Evolutionary conservation across 805 yeast species (phyloP).

Genomic region (Ogataea siamensis): DNA sequence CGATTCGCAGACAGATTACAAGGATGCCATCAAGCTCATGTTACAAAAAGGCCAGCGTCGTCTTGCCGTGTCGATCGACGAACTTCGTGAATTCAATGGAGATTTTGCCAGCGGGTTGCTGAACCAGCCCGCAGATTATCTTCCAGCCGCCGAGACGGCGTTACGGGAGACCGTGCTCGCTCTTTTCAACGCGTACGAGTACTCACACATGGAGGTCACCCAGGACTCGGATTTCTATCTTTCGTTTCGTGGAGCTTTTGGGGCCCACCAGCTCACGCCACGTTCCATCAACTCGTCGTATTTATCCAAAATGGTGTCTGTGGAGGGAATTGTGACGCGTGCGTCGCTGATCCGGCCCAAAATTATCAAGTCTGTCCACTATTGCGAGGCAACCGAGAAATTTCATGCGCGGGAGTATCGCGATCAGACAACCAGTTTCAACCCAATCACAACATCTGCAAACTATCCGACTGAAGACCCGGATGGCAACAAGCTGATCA

Average conservation of each 20-base stretch:
- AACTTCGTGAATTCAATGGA: constrained; percentile 74
- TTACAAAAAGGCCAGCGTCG: constrained; percentile 64
- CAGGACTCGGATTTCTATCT: constrained; percentile 67
- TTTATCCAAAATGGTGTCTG: constrained; percentile 76
- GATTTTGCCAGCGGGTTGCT: constrained; percentile 76
- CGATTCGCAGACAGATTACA: constrained; percentile 56
- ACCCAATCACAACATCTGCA: constrained; percentile 78
- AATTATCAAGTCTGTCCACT: constrained; percentile 86
- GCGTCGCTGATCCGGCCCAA: constrained; percentile 94
- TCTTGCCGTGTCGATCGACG: constrained; percentile 77
- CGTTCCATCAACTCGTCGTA: constrained; percentile 76
- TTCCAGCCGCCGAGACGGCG: constrained; percentile 89
- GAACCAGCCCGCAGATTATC: constrained; percentile 72
- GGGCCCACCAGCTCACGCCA: constrained; percentile 83
- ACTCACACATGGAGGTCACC: constrained; percentile 49
- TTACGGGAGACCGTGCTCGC: constrained; percentile 75
- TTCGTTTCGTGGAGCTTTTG: constrained; percentile 88
- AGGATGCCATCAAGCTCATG: constrained; percentile 69
- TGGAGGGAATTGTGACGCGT: constrained; percentile 94
- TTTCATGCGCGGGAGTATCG: constrained; percentile 90
- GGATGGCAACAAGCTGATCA: constrained; percentile 81
- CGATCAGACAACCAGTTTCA: constrained; percentile 89
- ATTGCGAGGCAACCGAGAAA: constrained; percentile 77
- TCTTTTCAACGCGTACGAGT: constrained; percentile 61
- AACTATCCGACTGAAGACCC: constrained; percentile 91